These are phyloP conservation scores for Pythium dissotocum DNA, from an alignment of 352 stramenopile genomes.

Conservation along the genomic window DNA sequence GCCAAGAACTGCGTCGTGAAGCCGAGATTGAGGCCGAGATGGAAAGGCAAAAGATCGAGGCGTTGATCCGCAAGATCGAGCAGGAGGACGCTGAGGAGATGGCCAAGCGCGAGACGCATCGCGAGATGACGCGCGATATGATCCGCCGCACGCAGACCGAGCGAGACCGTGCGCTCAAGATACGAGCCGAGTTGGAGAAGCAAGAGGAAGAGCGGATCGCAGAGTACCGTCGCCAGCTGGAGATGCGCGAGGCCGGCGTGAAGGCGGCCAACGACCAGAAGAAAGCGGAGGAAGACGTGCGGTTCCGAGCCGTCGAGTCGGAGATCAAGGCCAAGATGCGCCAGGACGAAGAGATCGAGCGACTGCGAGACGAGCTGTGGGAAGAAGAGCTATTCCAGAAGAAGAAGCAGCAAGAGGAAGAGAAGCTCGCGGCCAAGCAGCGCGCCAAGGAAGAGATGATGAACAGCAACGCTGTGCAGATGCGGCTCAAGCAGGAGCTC, in stretches of 20 bases:
- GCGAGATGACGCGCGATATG: constrained; percentile 57
- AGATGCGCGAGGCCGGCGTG: constrained; percentile 43
- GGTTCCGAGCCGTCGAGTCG: constrained; percentile 77
- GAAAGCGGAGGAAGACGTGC: constrained; percentile 65
- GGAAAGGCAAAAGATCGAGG: constrained; percentile 86
- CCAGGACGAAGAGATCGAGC: constrained; percentile 88
- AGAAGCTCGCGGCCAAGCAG: constrained; percentile 64
- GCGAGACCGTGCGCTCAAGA: constrained; percentile 32
- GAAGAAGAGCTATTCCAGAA: constrained; percentile 88
- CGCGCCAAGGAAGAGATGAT: constrained; percentile 86
- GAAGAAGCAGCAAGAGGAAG: constrained; percentile 71
- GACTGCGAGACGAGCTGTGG: constrained; percentile 90
- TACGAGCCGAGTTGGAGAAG: constrained; percentile 33
- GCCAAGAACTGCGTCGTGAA: constrained; percentile 62
- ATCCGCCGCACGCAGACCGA: constrained; percentile 54
- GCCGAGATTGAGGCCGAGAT: constrained; percentile 63
- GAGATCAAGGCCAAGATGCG: constrained; percentile 83
- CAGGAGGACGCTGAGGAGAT: constrained; percentile 83
- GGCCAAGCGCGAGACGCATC: constrained; percentile 53
- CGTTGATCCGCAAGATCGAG: constrained; percentile 85
- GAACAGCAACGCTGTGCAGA: constrained; percentile 74
- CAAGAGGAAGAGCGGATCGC: constrained; percentile 50
- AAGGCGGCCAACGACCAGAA: constrained; percentile 71
- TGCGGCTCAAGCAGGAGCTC: constrained; percentile 60
- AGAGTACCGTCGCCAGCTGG: constrained; percentile 50